Base-by-base conservation (phyloP, 1,284 basidiomycete genomes). In the Lignosus rhinocerotis region DNA sequence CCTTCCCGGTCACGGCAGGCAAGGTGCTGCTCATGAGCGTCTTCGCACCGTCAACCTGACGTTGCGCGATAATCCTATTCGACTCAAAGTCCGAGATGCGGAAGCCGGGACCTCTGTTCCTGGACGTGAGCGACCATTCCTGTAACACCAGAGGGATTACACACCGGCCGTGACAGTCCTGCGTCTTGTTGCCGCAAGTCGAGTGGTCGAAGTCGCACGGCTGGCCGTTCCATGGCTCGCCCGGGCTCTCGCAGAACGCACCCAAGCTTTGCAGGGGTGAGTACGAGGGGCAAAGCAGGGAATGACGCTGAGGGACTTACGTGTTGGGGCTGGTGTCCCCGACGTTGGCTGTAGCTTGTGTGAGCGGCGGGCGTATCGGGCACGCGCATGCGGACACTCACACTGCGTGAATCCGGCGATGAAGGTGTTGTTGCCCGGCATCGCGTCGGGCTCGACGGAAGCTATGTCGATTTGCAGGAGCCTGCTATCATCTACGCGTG, bases 301-400 rank as follows among this genome's bases (percentile, higher is more conserved):
- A 10, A 32, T n/a, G 25, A 33, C 34, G 16, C 11, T 14, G 17
- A 4, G 9, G 19, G 49, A 77, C 86, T 67, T 59, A 88, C 86
- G 86, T 90, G 68, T 92, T 92, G 6, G 89, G 89, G 61, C 79
- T 87, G 8, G 87, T 89, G 67, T 92, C 90, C 3, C 90, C 90
- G 31, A 92, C 88, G 61, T 89, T 90, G 17, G 88, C 87, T 89
- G 57, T 31, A 55, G 47, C 53, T 31, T 17, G 9, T 16, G 9
- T 59, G 10, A 38, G 55, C 7, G 12, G 55, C 17, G 46, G 54
- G 16, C 9, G n/a, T 31, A 31, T 45, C 36, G n/a, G 17, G 42
- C 1, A 47, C 17, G 6, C 6, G 5, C n/a, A 25, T 4, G 4
- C 25, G 25, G 17, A 31, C 42, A 34, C 77, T 60, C 69, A 87